Evolutionary conservation across 768 basidiomycete genomes (phyloP), one percentile per base, ranked within the genome.

Genomic region (Tricholoma bakamatsutake): DNA sequence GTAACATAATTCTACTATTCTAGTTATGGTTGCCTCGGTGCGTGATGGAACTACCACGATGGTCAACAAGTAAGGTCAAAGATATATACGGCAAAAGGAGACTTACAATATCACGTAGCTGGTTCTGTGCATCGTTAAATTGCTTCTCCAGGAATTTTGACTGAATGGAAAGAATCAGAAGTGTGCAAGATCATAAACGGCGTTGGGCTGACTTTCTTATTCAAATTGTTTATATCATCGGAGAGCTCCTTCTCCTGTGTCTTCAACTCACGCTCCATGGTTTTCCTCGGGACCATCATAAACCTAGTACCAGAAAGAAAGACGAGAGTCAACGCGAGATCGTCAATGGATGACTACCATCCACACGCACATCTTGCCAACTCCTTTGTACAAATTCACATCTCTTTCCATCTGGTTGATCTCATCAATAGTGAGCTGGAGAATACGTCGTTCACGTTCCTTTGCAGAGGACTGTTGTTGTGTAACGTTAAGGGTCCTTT

Each of bases 111-210:
- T 93, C 91, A 43, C 87, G 83, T 51, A 96, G 73, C 66, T 94
- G 93, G 18, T 75, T 74, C 71, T 95, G 91, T 1, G 94, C 92
- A 61, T 95, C 93, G 54, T 87, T 89, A 66, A 88, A 90, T 66
- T 96, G 93, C 64, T 96, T 96, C 70, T 97, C 94, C 2, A 97
- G 79, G 68, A 88, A 96, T 71, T 95, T 95, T 24, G 84, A 79
- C 92, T 94, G 57, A n/a, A 47, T 0, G 21, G 59, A 12, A 34
- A 10, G 34, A 45, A 35, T 56, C 24, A 50, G 27, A 6, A 35
- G 9, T 43, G 5, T 33, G 6, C 30, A 24, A 27, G 8, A 24
- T 48, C 27, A 30, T 40, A 37, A 27, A 18, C 28, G 5, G 31
- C 10, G 40, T 21, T 39, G 18, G 39, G 58, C 64, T 17, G 54